Evolutionary conservation across 1,284 basidiomycete species (phyloP).

Genomic region (Ceratobasidium sp.): DNA sequence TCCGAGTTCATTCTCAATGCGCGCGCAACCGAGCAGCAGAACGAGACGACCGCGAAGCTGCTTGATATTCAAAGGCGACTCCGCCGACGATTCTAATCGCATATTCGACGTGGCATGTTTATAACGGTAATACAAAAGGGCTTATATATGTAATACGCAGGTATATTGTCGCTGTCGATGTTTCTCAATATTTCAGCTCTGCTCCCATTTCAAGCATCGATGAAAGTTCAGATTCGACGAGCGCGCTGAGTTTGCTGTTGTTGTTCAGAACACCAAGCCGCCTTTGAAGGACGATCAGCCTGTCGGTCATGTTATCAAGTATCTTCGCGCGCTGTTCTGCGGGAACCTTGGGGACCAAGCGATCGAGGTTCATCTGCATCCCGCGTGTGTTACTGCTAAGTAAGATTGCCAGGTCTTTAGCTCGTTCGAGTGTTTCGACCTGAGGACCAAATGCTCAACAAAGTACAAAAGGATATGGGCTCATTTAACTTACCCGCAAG

Average conservation of each 20-base stretch:
- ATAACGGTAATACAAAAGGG: not conserved
- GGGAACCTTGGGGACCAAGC: slow-evolving; percentile 1
- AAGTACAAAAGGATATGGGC: not conserved
- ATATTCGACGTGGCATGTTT: not conserved
- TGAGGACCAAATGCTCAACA: not conserved
- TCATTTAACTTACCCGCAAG: not conserved
- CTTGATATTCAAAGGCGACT: slow-evolving; percentile 44
- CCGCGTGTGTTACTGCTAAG: slow-evolving; percentile 13
- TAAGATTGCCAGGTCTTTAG: not conserved
- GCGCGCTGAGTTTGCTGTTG: slow-evolving; percentile 3
- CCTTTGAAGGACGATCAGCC: slow-evolving; percentile 6
- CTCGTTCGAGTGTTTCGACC: slow-evolving; percentile 7
- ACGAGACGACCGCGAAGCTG: slow-evolving; percentile 39
- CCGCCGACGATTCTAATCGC: slow-evolving; percentile 31
- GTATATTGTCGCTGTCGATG: slow-evolving; percentile 29
- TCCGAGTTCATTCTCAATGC: slow-evolving; percentile 41
- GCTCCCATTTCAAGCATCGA: slow-evolving; percentile 11
- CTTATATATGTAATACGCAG: slow-evolving; percentile 28
- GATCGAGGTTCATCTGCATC: slow-evolving; percentile 10
- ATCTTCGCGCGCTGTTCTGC: slow-evolving; percentile 7
- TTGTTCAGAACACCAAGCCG: not conserved
- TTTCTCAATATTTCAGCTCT: slow-evolving; percentile 21
- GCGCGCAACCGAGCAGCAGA: slow-evolving; percentile 32
- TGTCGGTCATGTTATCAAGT: slow-evolving; percentile 16
- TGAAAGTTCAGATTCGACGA: slow-evolving; percentile 26